Percentiles rank a stretch among this genome's conserved stretches.
These are phyloP conservation scores for Brassica napus DNA, from an alignment of 345 rosid genomes.

Conservation along the genomic window Da-Ae NC_063452.1:12807501-12808000, in stretches of 20 bases:
- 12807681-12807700: conserved; percentile 90
- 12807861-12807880: neutral
- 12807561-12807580: conserved; percentile 81
- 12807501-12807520: conserved; percentile 83
- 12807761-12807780: neutral
- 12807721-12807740: conserved; percentile 91
- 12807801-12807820: neutral
- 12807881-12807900: neutral
- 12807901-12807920: neutral
- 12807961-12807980: neutral
- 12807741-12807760: conserved; percentile 58
- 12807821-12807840: neutral
- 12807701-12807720: conserved; percentile 75
- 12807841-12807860: neutral
- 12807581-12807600: conserved; percentile 52
- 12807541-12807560: conserved; percentile 75
- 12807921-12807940: too few species aligned
- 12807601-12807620: neutral
- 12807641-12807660: neutral
- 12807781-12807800: neutral
- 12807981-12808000: conserved; percentile 76
- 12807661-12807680: conserved; percentile 86
- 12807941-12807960: too few species aligned
- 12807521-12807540: conserved; percentile 92
- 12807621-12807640: neutral